Conservation (phyloP, 345 rosid species). For the Rhodamnia argentea region DNA sequence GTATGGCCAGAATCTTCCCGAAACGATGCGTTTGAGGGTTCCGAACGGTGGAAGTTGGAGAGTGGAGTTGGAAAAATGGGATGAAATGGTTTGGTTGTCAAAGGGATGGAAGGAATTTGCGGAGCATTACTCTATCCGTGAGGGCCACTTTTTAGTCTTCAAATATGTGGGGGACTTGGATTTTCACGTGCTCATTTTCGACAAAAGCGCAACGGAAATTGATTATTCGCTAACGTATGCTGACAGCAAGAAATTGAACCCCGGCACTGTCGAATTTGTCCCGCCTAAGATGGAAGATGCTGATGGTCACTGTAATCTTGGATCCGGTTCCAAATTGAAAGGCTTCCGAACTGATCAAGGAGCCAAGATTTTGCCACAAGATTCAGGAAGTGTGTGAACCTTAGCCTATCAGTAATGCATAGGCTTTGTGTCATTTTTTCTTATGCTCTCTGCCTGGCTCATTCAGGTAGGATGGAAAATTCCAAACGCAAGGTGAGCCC, state of each 20-base stretch:
- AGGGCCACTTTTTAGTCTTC: background rate
- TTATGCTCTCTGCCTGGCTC: background rate
- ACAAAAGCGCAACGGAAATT: too few species aligned
- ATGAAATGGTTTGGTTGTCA: background rate
- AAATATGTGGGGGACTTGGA: too few species aligned
- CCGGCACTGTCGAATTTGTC: too few species aligned
- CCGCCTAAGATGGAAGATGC: too few species aligned
- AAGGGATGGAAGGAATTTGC: background rate
- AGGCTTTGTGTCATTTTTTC: too few species aligned
- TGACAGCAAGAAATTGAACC: too few species aligned
- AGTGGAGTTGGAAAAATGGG: background rate
- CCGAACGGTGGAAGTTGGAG: background rate
- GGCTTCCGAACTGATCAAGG: background rate
- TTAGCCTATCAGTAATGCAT: background rate
- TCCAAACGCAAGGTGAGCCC: background rate
- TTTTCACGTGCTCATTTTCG: too few species aligned
- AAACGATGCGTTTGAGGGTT: background rate
- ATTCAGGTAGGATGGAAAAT: background rate
- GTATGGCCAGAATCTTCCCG: too few species aligned
- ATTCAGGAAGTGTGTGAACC: background rate
- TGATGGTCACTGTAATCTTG: too few species aligned
- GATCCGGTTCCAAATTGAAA: background rate
- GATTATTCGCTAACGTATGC: too few species aligned
- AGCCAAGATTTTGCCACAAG: background rate
- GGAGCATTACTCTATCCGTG: background rate